Conservation (phyloP, 352 stramenopile species). For the Halophytophthora polymorphica region DNA sequence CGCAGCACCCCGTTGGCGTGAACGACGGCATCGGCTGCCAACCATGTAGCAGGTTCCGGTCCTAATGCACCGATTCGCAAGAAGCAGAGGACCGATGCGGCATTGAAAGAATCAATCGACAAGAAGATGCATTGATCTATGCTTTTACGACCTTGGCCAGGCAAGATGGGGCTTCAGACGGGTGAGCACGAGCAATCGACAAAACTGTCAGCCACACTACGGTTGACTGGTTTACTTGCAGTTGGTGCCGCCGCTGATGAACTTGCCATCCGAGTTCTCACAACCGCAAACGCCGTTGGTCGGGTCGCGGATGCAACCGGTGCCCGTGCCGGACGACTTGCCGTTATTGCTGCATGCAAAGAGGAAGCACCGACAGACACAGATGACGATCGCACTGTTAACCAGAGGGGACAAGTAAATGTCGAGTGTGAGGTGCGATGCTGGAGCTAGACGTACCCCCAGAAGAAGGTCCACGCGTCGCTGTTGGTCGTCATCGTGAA, state of each 20-base stretch:
- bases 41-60: too few relatives aligned
- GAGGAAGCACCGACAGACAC: background rate
- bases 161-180: too few relatives aligned
- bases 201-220: too few relatives aligned
- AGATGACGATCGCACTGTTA: slow-evolving; percentile 17
- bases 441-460: slow-evolving; percentile 17
- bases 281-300: slow-evolving; percentile 24
- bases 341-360: slow-evolving; percentile 2
- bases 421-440: slow-evolving; percentile 5
- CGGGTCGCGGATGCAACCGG: slow-evolving; percentile 26
- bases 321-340: slow-evolving; percentile 11
- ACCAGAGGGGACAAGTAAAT: background rate
- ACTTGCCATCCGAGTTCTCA: slow-evolving; percentile 30
- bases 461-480: slow-evolving; percentile 39
- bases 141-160: too few relatives aligned
- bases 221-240: slow-evolving; percentile 17
- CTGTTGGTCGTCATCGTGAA: slow-evolving; percentile 15
- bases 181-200: too few relatives aligned
- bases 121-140: too few relatives aligned
- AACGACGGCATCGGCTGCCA: too few relatives aligned
- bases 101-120: too few relatives aligned
- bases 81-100: too few relatives aligned
- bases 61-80: too few relatives aligned
- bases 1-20: too few relatives aligned
- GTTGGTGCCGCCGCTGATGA: slow-evolving; percentile 17